Percentiles rank a stretch among this genome's conserved stretches.
phyloP scores from a whole-genome alignment of 371 early-diverging fungal genomes.

The Saksenaea oblongispora region DNA sequence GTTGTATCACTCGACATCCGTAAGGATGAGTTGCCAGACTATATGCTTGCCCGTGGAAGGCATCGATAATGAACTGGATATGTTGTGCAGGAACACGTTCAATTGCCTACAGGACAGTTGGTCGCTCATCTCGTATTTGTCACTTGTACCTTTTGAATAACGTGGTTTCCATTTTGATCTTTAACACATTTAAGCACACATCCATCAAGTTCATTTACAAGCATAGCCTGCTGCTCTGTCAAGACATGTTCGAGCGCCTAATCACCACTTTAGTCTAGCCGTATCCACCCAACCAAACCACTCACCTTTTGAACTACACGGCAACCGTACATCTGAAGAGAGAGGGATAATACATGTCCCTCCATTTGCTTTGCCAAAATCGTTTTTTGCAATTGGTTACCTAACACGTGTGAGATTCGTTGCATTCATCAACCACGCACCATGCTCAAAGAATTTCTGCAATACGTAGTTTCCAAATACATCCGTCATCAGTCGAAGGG shows the following conservation, averaged over 20 bases:
- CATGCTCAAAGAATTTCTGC: constrained; percentile 99
- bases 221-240: constrained; percentile 84
- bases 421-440: constrained; percentile 25
- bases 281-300: constrained; percentile 9
- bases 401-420: neutral
- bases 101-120: constrained; percentile 68
- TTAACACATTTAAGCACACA: constrained; percentile 97
- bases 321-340: constrained; percentile 99
- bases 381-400: constrained; percentile 83
- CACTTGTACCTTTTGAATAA: constrained; percentile 88
- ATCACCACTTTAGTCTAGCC: neutral
- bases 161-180: constrained; percentile 99
- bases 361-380: constrained; percentile 92
- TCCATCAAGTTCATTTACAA: constrained; percentile 93
- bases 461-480: constrained; percentile 99
- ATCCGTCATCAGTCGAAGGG: constrained; percentile 97
- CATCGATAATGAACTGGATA: constrained; percentile 94
- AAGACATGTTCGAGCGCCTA: constrained; percentile 91
- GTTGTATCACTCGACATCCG: constrained; percentile 99
- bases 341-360: constrained; percentile 89
- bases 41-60: constrained; percentile 97
- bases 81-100: constrained; percentile 95
- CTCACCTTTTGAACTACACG: constrained; percentile 96
- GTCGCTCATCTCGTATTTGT: neutral
- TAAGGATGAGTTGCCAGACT: constrained; percentile 98